Evolutionary conservation across 371 early-diverging fungal genomes (phyloP), one percentile per base, ranked within the genome.

Genomic region (Quaeritorhiza haematococci): DNA sequence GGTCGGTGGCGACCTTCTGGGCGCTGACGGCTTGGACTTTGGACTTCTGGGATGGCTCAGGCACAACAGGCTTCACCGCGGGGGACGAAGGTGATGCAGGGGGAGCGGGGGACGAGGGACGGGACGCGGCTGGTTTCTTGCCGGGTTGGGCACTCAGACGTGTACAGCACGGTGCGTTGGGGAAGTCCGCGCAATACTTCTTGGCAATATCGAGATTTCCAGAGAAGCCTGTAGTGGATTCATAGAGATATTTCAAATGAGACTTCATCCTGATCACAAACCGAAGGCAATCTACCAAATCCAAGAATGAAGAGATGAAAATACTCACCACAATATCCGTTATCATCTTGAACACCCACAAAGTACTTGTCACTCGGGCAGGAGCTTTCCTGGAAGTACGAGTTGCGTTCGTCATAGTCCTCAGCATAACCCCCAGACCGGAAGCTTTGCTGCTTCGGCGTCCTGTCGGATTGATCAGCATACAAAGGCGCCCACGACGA

Each of bases 191-290:
- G 59, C 71, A 71, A 62, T 61, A 71, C 21, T 19, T 15, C n/a
- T 55, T 35, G 33, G 67, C 71, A 19, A 55, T 63, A 26, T 63
- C 49, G 19, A 35, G 27, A 50, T 71, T 55, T 4, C 67, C 71
- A 38, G 42, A 46, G 43, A 71, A 71, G 0, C 68, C 67, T 65
- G 19, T 38, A 38, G 38, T n/a, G n/a, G n/a, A n/a, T n/a, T n/a
- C n/a, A n/a, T n/a, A n/a, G n/a, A n/a, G n/a, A n/a, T n/a, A n/a
- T n/a, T n/a, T n/a, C n/a, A n/a, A n/a, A n/a, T n/a, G n/a, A n/a
- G n/a, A n/a, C n/a, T n/a, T n/a, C n/a, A n/a, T n/a, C n/a, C n/a
- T n/a, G n/a, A n/a, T n/a, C n/a, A n/a, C n/a, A n/a, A n/a, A n/a
- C n/a, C n/a, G n/a, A n/a, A n/a, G n/a, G n/a, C n/a, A n/a, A n/a